phyloP scores from a whole-genome alignment of 768 basidiomycete species.

The Pleurotus pulmonarius region DNA sequence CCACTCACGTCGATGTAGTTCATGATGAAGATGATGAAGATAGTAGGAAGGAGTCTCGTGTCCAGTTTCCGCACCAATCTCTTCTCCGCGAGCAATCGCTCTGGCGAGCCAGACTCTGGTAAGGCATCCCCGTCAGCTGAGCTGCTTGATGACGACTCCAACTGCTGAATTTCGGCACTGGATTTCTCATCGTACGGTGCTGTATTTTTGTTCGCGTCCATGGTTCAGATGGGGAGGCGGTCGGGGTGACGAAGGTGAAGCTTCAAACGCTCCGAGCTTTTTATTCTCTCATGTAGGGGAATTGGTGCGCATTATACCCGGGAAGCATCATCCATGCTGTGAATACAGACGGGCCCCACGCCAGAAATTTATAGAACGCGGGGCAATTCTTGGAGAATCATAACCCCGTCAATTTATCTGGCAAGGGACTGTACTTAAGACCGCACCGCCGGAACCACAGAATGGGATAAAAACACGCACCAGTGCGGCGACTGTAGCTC shows the following conservation, averaged over 20 bases:
- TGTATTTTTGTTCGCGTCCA: neutral
- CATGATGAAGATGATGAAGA: constrained; percentile 59
- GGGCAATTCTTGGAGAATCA: neutral
- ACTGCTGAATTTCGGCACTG: constrained; percentile 12
- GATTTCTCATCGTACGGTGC: constrained; percentile 9
- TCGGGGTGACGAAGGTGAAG: neutral
- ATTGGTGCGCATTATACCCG: neutral
- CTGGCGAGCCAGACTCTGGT: constrained; percentile 20
- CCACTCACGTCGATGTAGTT: constrained; percentile 66
- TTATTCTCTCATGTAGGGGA: constrained; percentile 2
- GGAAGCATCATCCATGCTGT: neutral
- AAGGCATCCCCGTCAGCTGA: constrained; percentile 3
- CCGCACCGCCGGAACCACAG: neutral
- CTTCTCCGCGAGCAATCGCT: constrained; percentile 33
- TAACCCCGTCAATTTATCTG: too few relatives aligned
- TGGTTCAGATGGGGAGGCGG: neutral
- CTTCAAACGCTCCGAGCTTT: neutral
- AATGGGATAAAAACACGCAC: too few relatives aligned
- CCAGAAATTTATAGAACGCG: neutral
- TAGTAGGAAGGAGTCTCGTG: constrained; percentile 48
- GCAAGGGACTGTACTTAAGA: neutral
- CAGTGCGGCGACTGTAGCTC: too few relatives aligned
- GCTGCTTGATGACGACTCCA: constrained; percentile 12
- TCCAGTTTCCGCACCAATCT: constrained; percentile 56
- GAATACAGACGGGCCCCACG: neutral